Conservation (phyloP, 257 asterid genomes). For the Solanum appendiculatum region DNA sequence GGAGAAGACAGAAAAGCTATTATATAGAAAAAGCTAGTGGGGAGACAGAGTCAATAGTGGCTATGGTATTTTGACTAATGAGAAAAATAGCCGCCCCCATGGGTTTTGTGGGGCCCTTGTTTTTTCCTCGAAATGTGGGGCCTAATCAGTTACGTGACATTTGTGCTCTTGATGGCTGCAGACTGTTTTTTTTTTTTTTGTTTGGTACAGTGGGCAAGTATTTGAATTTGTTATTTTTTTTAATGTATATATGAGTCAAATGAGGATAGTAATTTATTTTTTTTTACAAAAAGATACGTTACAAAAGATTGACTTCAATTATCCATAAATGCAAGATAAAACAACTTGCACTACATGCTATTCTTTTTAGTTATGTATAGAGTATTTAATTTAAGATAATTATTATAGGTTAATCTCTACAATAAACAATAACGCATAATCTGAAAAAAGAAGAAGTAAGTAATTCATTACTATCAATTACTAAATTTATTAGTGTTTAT, state of each 20-base stretch:
- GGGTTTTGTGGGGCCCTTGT: background rate
- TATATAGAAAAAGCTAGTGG: background rate
- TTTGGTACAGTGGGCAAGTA: too few species aligned
- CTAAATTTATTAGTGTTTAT: background rate
- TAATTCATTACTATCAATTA: background rate
- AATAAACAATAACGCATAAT: background rate
- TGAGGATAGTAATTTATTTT: too few species aligned
- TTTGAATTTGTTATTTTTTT: too few species aligned
- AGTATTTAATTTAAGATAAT: too few species aligned
- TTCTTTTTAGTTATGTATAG: too few species aligned
- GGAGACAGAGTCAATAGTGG: background rate
- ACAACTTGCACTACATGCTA: too few species aligned
- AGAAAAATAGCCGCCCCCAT: conserved; percentile 5
- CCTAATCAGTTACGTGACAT: background rate
- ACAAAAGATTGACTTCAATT: background rate
- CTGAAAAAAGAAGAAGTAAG: background rate
- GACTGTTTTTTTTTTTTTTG: background rate
- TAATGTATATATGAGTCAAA: too few species aligned
- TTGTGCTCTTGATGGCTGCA: background rate
- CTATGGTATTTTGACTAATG: background rate
- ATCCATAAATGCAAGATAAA: background rate
- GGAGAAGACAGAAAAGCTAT: background rate
- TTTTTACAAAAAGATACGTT: too few species aligned
- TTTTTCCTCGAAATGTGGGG: background rate
- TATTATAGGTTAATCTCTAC: too few species aligned